These are phyloP conservation scores for Parmales sp. DNA, from an alignment of 108 stramenopile species.

Conservation along the genomic window DNA sequence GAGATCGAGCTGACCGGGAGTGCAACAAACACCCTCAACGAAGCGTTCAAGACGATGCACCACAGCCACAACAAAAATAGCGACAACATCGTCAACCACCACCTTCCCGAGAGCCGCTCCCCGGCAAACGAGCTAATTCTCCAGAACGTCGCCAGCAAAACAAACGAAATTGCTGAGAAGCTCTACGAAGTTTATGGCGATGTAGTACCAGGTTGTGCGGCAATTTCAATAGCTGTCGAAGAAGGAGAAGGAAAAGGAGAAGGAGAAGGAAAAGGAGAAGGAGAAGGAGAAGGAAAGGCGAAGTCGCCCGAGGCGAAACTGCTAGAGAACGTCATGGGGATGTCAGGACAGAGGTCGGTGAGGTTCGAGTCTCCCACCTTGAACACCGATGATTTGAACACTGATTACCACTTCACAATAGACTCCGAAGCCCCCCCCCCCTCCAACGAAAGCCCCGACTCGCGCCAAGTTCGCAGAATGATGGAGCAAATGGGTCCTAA, in stretches of 20 bases:
- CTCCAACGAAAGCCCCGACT: neutral
- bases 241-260: neutral
- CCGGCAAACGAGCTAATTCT: neutral
- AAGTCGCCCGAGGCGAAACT: neutral
- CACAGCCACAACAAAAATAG: neutral
- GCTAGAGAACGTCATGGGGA: neutral
- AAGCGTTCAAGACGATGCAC: no score
- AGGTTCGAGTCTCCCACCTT: neutral
- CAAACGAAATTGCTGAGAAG: neutral
- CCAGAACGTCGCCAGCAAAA: no score
- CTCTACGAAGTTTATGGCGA: slow-evolving; percentile 1
- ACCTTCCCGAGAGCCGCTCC: neutral
- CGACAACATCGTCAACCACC: neutral
- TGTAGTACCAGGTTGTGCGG: neutral
- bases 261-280: neutral
- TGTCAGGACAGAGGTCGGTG: neutral
- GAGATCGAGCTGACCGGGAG: neutral
- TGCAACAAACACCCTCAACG: neutral
- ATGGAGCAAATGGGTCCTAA: neutral
- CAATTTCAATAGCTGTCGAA: neutral
- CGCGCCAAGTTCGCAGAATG: neutral
- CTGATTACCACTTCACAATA: neutral
- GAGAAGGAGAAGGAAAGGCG: neutral
- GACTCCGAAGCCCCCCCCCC: neutral
- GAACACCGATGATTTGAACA: neutral